These are phyloP conservation scores for Aspergillus hiratsukae DNA, from an alignment of 2,329 filamentous ascomycete genomes.

Conservation along the genomic window DNA sequence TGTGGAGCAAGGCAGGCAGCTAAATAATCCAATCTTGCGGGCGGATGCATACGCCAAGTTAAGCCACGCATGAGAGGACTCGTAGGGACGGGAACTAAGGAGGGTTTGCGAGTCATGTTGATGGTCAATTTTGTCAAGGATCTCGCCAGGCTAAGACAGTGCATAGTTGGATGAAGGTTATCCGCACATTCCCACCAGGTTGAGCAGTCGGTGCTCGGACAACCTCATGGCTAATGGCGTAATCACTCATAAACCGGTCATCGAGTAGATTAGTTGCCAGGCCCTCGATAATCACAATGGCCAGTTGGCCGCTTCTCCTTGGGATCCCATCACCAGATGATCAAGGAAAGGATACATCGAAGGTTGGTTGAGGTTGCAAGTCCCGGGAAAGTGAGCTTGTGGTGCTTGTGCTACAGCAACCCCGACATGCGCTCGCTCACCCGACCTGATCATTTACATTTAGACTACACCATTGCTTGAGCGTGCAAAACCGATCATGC, in stretches of 20 bases:
- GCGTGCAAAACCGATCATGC: neutral
- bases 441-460: conserved; percentile 14
- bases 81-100: neutral
- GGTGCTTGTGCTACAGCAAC: neutral
- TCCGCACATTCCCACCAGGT: neutral
- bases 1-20: conserved; percentile 4
- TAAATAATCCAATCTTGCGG: neutral
- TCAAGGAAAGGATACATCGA: neutral
- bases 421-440: conserved; percentile 9
- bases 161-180: neutral
- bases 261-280: neutral
- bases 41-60: neutral
- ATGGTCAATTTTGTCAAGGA: neutral
- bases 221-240: neutral
- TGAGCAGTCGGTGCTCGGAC: neutral
- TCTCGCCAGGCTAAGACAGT: neutral
- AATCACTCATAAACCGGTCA: neutral
- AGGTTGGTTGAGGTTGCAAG: neutral
- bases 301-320: neutral
- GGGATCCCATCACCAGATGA: neutral
- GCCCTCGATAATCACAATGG: neutral
- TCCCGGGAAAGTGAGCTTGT: neutral
- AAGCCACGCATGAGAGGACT: neutral
- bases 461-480: conserved; percentile 4
- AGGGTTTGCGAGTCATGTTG: neutral